Evolutionary conservation across 345 rosid species (phyloP).

Genomic region (Brassica rapa): DNA sequence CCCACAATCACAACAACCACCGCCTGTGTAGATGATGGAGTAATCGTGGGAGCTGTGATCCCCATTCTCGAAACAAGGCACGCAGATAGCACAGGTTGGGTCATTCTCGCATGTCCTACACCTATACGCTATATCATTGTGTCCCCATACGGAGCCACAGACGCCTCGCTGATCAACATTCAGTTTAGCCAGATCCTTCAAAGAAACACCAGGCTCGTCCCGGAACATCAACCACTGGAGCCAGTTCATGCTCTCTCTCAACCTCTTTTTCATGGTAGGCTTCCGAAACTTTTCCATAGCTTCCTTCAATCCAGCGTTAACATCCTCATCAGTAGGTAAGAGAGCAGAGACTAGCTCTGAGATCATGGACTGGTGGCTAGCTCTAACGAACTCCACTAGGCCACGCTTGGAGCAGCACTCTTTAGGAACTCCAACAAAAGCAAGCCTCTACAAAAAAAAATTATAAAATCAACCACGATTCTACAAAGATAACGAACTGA

Average conservation of each 20-base stretch:
- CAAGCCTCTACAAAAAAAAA: slow-evolving; percentile 59
- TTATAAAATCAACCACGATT: background rate
- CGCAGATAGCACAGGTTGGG: slow-evolving; percentile 95
- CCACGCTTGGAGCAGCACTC: slow-evolving; percentile 52
- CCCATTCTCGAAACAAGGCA: slow-evolving; percentile 86
- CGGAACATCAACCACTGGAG: slow-evolving; percentile 91
- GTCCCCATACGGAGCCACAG: slow-evolving; percentile 96
- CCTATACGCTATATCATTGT: slow-evolving; percentile 80
- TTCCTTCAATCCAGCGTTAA: slow-evolving; percentile 43
- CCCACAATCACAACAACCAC: slow-evolving; percentile 99
- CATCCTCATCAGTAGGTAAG: slow-evolving; percentile 72
- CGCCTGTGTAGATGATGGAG: slow-evolving; percentile 74
- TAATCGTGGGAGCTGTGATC: slow-evolving; percentile 77
- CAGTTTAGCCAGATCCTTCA: slow-evolving; percentile 51
- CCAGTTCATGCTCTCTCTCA: slow-evolving; percentile 70
- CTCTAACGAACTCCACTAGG: slow-evolving; percentile 53
- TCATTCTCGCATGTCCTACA: slow-evolving; percentile 87
- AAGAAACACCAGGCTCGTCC: slow-evolving; percentile 55
- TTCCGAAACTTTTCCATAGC: slow-evolving; percentile 43
- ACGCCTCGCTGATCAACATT: slow-evolving; percentile 74
- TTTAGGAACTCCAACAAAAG: slow-evolving; percentile 57
- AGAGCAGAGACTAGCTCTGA: slow-evolving; percentile 59
- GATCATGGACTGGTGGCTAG: slow-evolving; percentile 39
- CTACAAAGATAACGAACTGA: background rate
- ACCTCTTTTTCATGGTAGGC: slow-evolving; percentile 44